Conservation (phyloP, 106 monocot genomes). For the Acorus calamus region DNA sequence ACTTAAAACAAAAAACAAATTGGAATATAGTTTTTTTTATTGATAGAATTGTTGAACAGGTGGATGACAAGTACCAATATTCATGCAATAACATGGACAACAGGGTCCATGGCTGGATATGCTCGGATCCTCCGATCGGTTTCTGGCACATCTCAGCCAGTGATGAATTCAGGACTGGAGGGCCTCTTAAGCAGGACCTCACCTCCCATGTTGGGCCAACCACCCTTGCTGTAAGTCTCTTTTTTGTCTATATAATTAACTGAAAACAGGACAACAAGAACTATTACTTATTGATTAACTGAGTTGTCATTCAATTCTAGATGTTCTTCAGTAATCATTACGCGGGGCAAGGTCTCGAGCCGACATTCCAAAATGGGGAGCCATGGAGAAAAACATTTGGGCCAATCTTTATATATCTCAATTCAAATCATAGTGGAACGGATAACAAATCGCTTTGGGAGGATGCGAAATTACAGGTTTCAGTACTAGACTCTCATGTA, state of each 20-base stretch:
- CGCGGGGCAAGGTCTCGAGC: slow-evolving; percentile 45
- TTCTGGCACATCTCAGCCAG: slow-evolving; percentile 92
- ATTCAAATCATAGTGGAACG: slow-evolving; percentile 30
- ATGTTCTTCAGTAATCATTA: slow-evolving; percentile 76
- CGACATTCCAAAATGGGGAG: slow-evolving; percentile 59
- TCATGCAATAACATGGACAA: slow-evolving; percentile 72
- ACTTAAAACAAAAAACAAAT: too few relatives aligned
- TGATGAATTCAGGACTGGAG: slow-evolving; percentile 79
- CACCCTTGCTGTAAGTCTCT: slow-evolving; percentile 60
- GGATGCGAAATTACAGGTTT: slow-evolving; percentile 74
- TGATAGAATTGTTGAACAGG: slow-evolving; percentile 26
- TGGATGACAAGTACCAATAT: slow-evolving; percentile 97
- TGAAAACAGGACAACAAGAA: background rate
- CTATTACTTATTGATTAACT: background rate
- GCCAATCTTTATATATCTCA: slow-evolving; percentile 72
- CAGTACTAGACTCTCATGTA: background rate
- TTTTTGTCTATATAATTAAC: background rate
- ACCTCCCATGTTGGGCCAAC: slow-evolving; percentile 84
- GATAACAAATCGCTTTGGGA: slow-evolving; percentile 67
- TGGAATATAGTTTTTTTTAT: too few relatives aligned
- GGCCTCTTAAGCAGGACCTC: slow-evolving; percentile 67
- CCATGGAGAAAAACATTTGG: slow-evolving; percentile 84
- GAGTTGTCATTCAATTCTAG: slow-evolving; percentile 20
- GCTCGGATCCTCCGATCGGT: slow-evolving; percentile 40
- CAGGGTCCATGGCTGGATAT: slow-evolving; percentile 81